Evolutionary conservation across 352 stramenopile genomes (phyloP), one percentile per base, ranked within the genome.

Genomic region (Pythium dissotocum): DNA sequence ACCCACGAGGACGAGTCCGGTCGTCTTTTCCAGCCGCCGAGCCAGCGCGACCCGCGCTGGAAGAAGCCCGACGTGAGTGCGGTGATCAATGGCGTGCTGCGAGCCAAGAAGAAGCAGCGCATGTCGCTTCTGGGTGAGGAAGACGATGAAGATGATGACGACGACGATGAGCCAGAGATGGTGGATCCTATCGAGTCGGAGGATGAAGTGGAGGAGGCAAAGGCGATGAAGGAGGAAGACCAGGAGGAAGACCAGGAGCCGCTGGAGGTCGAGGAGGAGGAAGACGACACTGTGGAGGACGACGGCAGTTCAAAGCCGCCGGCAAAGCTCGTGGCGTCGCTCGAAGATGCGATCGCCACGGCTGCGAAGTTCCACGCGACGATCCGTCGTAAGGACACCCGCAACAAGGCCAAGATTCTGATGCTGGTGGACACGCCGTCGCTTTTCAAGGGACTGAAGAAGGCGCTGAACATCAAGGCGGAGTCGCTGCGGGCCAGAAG

Each of bases 21-120:
- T 6, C 80, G 82, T 9, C 73, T 90, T 38, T 90, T 90, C 69
- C 84, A 93, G 69, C 84, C 82, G 13, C 84, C 84, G 51, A 93
- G 80, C 58, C 76, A 69, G 44, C 84, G 84, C 9, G 82, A 93
- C 60, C 84, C 84, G 62, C 82, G 82, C 6, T 93, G 84, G 84
- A 90, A 89, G 61, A 93, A 90, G 66, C 82, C 75, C 28, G 83
- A 75, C 24, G 73, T 78, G 0, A 71, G 82, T 28, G 56, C 61
- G 13, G 59, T 90, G 7, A 75, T 90, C 52, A 65, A 70, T 12
- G 59, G 58, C 26, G 69, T 85, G 16, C 58, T 73, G 35, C 72
- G 67, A 24, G 75, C 55, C 53, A 85, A 80, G 63, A 75, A 78
- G 28, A 82, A 77, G 9, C 85, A 83, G 75, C 58, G 59, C 44